Conservation (phyloP, 75 land plant genomes). For the Selaginella moellendorffii region DNA sequence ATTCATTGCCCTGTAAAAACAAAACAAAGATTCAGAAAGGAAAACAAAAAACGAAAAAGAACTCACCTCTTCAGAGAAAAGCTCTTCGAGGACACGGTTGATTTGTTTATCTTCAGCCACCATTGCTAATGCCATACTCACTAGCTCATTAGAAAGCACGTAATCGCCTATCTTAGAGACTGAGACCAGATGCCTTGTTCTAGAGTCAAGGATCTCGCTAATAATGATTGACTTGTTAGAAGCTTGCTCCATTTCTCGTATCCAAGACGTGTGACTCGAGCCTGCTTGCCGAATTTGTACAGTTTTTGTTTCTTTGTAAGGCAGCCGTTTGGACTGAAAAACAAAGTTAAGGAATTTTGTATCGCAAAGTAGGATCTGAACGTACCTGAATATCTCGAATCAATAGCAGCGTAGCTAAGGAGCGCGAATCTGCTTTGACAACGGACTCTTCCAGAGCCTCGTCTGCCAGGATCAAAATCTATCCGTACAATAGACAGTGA, state of each 20-base stretch:
- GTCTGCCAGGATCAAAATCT: slow-evolving; percentile 77
- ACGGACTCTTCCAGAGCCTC: slow-evolving; percentile 55
- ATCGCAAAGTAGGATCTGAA: not conserved
- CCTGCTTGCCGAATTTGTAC: slow-evolving; percentile 29
- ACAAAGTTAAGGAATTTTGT: not conserved
- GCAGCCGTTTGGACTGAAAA: slow-evolving; percentile 7
- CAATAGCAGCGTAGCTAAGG: slow-evolving; percentile 60
- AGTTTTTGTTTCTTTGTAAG: slow-evolving; percentile 31
- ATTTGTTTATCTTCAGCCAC: slow-evolving; percentile 83
- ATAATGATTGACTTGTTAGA: slow-evolving; percentile 65
- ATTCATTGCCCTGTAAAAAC: slow-evolving; percentile 47
- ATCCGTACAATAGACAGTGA: not conserved
- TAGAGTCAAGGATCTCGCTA: slow-evolving; percentile 61
- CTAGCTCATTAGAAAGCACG: slow-evolving; percentile 72
- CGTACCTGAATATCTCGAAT: slow-evolving; percentile 77
- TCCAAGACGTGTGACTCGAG: slow-evolving; percentile 51
- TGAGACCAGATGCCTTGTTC: slow-evolving; percentile 53
- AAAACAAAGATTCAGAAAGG: too few species aligned
- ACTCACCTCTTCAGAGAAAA: slow-evolving; percentile 64
- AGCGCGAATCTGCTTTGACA: slow-evolving; percentile 60
- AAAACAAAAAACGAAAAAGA: too few species aligned
- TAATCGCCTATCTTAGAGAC: slow-evolving; percentile 70
- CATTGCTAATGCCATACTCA: slow-evolving; percentile 79
- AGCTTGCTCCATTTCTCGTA: slow-evolving; percentile 72
- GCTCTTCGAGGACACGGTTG: slow-evolving; percentile 61